These are phyloP conservation scores for Epichloe amarillans DNA, from an alignment of 2,329 filamentous ascomycete species.

Conservation along the genomic window DNA sequence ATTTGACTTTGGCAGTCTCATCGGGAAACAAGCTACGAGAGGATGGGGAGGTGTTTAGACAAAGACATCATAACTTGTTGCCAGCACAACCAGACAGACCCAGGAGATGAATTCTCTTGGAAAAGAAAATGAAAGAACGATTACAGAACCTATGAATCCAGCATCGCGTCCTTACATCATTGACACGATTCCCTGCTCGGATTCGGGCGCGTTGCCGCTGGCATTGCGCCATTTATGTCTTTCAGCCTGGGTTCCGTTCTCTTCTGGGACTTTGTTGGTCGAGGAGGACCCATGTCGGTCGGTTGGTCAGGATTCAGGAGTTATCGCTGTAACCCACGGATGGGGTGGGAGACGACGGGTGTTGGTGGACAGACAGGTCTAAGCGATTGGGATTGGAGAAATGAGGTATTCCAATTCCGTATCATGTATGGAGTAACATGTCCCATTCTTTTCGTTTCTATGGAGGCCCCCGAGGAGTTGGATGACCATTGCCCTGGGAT, in stretches of 20 bases:
- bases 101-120: background rate
- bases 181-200: too few relatives aligned
- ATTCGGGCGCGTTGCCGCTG: too few relatives aligned
- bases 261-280: background rate
- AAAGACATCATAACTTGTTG: conserved; percentile 1
- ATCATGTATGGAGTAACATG: too few relatives aligned
- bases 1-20: conserved; percentile 4
- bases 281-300: background rate
- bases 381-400: too few relatives aligned
- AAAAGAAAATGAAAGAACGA: background rate
- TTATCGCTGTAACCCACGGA: background rate
- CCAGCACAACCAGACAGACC: background rate
- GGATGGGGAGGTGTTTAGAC: conserved; percentile 1
- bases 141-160: background rate
- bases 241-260: too few relatives aligned
- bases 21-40: background rate
- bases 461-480: too few relatives aligned
- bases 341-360: too few relatives aligned
- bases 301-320: background rate
- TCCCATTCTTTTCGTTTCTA: too few relatives aligned
- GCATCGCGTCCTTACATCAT: background rate
- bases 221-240: too few relatives aligned
- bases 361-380: too few relatives aligned
- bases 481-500: too few relatives aligned
- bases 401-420: too few relatives aligned